phyloP scores from a whole-genome alignment of 148 eudicot genomes.

The Dianthus caryophyllus region DNA sequence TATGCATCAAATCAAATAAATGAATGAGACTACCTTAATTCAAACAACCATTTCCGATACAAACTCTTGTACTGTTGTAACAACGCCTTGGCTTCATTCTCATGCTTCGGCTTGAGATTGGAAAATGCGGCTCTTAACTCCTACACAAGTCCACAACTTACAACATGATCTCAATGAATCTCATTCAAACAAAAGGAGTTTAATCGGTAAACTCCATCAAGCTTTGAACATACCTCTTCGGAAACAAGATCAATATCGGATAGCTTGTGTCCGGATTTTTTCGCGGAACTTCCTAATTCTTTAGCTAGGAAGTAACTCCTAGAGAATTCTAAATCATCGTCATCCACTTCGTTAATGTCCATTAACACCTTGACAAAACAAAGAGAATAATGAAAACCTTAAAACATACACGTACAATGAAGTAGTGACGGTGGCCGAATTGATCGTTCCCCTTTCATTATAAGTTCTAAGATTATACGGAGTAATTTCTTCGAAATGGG shows the following conservation, averaged over 20 bases:
- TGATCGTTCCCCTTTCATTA: too few species aligned
- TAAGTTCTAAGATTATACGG: too few species aligned
- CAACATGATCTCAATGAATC: not conserved
- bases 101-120: constrained; percentile 68
- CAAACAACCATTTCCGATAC: constrained; percentile 65
- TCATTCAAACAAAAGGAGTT: not conserved
- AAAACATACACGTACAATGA: not conserved
- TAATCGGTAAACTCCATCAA: not conserved
- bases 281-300: constrained; percentile 52
- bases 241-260: constrained; percentile 73
- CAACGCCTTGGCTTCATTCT: constrained; percentile 57
- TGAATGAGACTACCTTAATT: constrained; percentile 44
- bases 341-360: constrained; percentile 60
- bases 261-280: constrained; percentile 67
- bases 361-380: constrained; percentile 27
- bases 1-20: not conserved
- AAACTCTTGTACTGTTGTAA: constrained; percentile 48
- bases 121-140: constrained; percentile 67
- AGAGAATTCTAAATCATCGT: constrained; percentile 75
- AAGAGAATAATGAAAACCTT: not conserved
- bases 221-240: constrained; percentile 54
- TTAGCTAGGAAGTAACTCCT: constrained; percentile 86
- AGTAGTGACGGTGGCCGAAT: too few species aligned
- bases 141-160: constrained; percentile 30
- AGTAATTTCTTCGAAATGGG: too few species aligned